Evolutionary conservation across 441 rosid species (phyloP), one percentile per base, ranked within the genome.

Genomic region (Arabidopsis lyrata): DNA sequence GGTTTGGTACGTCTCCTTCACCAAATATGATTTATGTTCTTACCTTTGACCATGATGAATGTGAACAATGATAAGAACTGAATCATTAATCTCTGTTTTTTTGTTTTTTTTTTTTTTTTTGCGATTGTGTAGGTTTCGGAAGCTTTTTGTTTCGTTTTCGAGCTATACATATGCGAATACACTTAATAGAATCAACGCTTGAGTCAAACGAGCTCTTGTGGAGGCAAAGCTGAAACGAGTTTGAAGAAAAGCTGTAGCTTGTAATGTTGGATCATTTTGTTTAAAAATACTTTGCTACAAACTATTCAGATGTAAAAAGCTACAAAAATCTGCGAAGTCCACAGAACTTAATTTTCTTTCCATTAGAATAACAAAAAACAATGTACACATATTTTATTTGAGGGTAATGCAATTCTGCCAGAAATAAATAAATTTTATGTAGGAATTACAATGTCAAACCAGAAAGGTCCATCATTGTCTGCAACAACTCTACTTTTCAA

Each of bases 141-240:
- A 87, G 84, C 90, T 95, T 66, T 92, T 95, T 18, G 87, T 92
- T 44, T 78, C 86, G 15, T 86, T 92, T 64, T 95, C 97, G 74
- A 90, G 96, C 57, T 89, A 90, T 71, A 86, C 91, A 15, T 90
- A 89, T 31, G 76, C 74, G 32, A 89, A 90, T 63, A 76, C 89
- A 3, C 84, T 92, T 24, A 57, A 80, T 16, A 86, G 74, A 82
- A 86, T 92, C 41, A 66, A 16, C 39, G 45, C 57, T 65, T 52
- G 63, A 63, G 49, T 76, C 20, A 49, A 22, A 14, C 22, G n/a
- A 63, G 39, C 7, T 16, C 34, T 45, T 24, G 22, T 45, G 3
- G 18, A 45, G 36, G 49, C 50, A 73, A 64, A 24, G 12, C 18
- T 22, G 32, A 32, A n/a, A 63, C 49, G 15, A 13, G 34, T 36